Conservation (phyloP, 2,329 filamentous ascomycete genomes). For the Teratosphaeria destructans region DNA sequence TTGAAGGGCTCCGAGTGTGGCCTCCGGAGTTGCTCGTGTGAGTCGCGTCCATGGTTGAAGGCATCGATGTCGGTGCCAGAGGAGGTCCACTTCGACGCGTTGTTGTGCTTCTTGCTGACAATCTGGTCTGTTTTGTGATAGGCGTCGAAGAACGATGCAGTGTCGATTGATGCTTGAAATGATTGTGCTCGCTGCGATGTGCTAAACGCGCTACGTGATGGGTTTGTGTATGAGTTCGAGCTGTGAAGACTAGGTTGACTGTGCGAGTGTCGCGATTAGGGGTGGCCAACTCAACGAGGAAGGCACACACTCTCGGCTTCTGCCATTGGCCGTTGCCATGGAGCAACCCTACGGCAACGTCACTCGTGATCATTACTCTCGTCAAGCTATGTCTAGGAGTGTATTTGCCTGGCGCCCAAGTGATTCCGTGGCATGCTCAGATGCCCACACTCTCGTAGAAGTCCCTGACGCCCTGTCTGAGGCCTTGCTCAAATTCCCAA, state of each 20-base stretch:
- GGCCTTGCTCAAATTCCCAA: conserved; percentile 44
- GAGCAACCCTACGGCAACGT: neutral
- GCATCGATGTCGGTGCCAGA: neutral
- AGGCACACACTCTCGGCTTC: neutral
- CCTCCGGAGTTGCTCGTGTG: neutral
- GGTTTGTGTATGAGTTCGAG: neutral
- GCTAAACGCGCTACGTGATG: neutral
- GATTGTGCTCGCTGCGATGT: neutral
- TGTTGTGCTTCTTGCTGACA: neutral
- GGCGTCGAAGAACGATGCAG: neutral
- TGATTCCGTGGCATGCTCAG: neutral
- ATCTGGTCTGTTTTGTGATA: neutral
- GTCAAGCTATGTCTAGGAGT: neutral
- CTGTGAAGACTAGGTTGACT: neutral
- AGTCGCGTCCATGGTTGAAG: neutral
- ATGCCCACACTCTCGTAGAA: conserved; percentile 24
- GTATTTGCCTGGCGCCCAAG: neutral
- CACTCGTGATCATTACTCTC: neutral
- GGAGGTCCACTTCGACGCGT: neutral
- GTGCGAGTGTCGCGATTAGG: neutral
- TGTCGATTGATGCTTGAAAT: neutral
- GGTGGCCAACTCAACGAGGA: neutral
- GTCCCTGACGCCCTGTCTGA: conserved; percentile 36
- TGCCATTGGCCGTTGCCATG: neutral
- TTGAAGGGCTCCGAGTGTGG: neutral